Conservation (phyloP, 2,329 filamentous ascomycete species). For the Diaporthe velutina region DNA sequence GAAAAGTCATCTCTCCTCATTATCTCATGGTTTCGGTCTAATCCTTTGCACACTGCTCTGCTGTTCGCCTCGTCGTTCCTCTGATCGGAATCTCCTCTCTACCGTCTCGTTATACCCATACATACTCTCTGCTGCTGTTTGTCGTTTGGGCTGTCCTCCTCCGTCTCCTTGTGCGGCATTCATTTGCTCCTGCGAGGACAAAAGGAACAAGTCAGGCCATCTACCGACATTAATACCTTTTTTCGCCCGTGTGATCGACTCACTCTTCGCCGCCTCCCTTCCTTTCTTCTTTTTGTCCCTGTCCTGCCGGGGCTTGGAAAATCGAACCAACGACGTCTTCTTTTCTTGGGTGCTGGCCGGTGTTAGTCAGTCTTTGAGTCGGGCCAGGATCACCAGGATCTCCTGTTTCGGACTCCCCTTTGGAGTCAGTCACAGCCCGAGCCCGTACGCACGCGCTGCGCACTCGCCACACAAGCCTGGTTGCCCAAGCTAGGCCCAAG, state of each 20-base stretch:
- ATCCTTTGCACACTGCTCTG: constrained; percentile 34
- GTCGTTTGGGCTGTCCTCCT: constrained; percentile 40
- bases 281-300: constrained; percentile 5
- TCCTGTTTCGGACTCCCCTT: constrained; percentile 38
- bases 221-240: constrained; percentile 29
- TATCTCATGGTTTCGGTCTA: constrained; percentile 39
- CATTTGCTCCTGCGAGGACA: constrained; percentile 52
- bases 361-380: constrained; percentile 35
- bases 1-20: constrained; percentile 46
- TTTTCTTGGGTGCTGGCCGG: constrained; percentile 31
- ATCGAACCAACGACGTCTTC: constrained; percentile 19
- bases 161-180: constrained; percentile 46
- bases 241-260: constrained; percentile 23
- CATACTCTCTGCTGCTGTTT: constrained; percentile 37
- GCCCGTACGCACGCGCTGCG: constrained; percentile 16
- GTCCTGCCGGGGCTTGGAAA: constrained; percentile 22
- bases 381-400: constrained; percentile 31
- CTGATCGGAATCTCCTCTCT: constrained; percentile 33
- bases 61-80: constrained; percentile 5
- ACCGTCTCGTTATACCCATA: constrained; percentile 11
- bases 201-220: constrained; percentile 42
- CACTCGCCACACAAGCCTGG: constrained; percentile 28
- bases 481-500: constrained; percentile 44
- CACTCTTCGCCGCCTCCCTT: constrained; percentile 26
- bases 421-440: constrained; percentile 33